These are phyloP conservation scores for Leccinum variicolor DNA, from an alignment of 768 basidiomycete species.

Conservation along the genomic window DNA sequence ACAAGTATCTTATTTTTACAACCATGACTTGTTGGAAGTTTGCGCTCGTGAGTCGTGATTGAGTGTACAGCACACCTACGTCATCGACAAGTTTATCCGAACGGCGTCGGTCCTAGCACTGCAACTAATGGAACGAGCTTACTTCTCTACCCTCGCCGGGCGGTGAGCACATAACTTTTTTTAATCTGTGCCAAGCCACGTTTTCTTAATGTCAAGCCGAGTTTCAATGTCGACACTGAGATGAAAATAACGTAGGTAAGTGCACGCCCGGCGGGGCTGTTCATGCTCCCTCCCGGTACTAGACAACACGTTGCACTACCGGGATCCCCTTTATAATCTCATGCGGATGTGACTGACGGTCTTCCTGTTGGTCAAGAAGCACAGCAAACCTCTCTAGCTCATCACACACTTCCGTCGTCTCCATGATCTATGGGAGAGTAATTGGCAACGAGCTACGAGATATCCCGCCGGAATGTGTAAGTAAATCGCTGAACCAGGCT, in stretches of 20 bases:
- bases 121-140: constrained; percentile 16
- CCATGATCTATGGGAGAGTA: constrained; percentile 28
- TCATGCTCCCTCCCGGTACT: constrained; percentile 13
- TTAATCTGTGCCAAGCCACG: constrained; percentile 18
- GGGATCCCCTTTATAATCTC: constrained; percentile 25
- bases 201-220: constrained; percentile 24
- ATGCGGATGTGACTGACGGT: constrained; percentile 9
- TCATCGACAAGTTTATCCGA: constrained; percentile 7
- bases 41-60: not conserved
- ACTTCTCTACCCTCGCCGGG: constrained; percentile 13
- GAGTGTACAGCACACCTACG: constrained; percentile 11
- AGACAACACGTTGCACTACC: constrained; percentile 21
- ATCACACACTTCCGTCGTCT: constrained; percentile 15
- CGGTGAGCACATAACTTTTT: constrained; percentile 7
- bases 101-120: constrained; percentile 13
- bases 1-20: not conserved
- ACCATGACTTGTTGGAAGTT: not conserved
- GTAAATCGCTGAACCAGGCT: constrained; percentile 6
- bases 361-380: constrained; percentile 15
- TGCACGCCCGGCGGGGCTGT: constrained; percentile 22
- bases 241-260: constrained; percentile 18
- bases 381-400: constrained; percentile 13
- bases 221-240: constrained; percentile 10
- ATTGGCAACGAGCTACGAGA: constrained; percentile 30
- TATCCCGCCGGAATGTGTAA: constrained; percentile 28